Conservation (phyloP, 2,329 filamentous ascomycete genomes). For the Fusarium sp. region DNA sequence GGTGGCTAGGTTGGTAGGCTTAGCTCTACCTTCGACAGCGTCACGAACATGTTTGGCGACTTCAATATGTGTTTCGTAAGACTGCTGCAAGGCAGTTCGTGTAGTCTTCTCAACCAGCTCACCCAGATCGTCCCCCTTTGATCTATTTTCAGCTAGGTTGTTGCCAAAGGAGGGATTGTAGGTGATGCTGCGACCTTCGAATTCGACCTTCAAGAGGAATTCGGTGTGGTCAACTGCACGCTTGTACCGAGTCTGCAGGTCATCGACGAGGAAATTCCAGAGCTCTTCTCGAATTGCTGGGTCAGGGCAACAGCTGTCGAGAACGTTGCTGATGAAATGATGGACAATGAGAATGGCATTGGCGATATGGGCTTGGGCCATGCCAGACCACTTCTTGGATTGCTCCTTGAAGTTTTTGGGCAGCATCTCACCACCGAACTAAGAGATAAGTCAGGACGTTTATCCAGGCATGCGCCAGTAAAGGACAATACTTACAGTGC, state of each 20-base stretch:
- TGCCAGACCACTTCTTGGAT: constrained; percentile 60
- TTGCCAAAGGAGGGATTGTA: constrained; percentile 22
- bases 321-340: constrained; percentile 56
- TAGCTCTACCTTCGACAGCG: background rate
- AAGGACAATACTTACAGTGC: constrained; percentile 59
- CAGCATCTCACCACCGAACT: constrained; percentile 53
- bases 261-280: constrained; percentile 55
- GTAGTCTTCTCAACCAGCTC: background rate
- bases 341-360: constrained; percentile 63
- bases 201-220: constrained; percentile 56
- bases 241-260: constrained; percentile 57
- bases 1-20: constrained; percentile 43
- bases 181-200: constrained; percentile 36
- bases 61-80: no score
- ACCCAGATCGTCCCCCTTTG: background rate
- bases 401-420: constrained; percentile 61
- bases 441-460: no score
- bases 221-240: constrained; percentile 57
- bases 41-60: no score
- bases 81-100: no score
- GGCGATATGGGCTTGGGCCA: constrained; percentile 60
- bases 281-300: constrained; percentile 53
- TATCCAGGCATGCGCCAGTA: no score
- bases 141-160: background rate
- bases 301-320: constrained; percentile 57